Evolutionary conservation across 2,329 filamentous ascomycete genomes (phyloP).

Genomic region (Penicillium sp.): DNA sequence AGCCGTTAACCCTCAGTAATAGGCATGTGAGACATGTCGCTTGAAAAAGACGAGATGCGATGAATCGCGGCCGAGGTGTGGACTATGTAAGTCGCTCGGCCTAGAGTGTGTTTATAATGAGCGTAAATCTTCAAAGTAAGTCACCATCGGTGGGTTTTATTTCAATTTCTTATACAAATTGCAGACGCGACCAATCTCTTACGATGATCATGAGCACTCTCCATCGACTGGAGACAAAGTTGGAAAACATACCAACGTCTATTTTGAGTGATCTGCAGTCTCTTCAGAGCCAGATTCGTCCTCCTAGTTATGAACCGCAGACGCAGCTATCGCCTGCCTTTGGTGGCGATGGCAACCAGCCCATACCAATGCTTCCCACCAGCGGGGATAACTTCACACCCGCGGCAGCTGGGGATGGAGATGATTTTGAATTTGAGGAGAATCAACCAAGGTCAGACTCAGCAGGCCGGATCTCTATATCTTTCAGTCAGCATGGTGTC

Average conservation of each 20-base stretch:
- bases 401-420: conserved; percentile 19
- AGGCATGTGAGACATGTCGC: conserved; percentile 49
- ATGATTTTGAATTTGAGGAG: conserved; percentile 27
- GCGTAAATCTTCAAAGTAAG: conserved; percentile 46
- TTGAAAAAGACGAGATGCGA: conserved; percentile 49
- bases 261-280: conserved; percentile 27
- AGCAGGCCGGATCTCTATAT: conserved; percentile 34
- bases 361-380: conserved; percentile 10
- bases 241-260: conserved; percentile 40
- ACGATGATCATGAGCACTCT: conserved; percentile 49
- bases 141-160: background rate
- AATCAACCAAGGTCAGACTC: conserved; percentile 24
- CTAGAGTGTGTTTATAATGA: conserved; percentile 47
- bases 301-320: conserved; percentile 14
- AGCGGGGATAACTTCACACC: conserved; percentile 23
- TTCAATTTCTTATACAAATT: conserved; percentile 4
- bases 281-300: conserved; percentile 24
- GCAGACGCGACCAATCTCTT: conserved; percentile 47
- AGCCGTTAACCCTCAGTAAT: conserved; percentile 1
- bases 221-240: conserved; percentile 45
- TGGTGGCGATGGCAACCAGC: conserved; percentile 7
- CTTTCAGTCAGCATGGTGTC: conserved; percentile 47
- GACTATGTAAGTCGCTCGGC: conserved; percentile 43
- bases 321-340: conserved; percentile 13
- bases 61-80: conserved; percentile 46